Base-by-base conservation (phyloP, 306 rosid species). In the Vigna reflexopilosa region DNA sequence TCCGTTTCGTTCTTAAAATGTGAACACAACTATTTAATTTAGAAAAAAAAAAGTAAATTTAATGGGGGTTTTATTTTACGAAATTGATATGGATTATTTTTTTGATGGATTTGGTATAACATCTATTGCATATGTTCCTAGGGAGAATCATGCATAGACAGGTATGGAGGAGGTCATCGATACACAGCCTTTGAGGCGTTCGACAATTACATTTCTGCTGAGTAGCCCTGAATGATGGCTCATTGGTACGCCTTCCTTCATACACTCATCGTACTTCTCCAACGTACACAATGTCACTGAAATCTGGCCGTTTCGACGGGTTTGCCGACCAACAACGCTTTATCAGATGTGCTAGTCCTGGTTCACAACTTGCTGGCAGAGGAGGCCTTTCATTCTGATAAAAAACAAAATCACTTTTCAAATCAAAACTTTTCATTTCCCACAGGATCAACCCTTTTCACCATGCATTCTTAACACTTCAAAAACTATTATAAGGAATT, bases 341-440 rank as follows among this genome's bases (percentile, higher is more conserved):
- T 45, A 95, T 92, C 45, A 95, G 96, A 85, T 91, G 98, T 0
- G 97, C 99, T 5, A 92, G 77, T 38, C 97, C 97, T 0, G 97
- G 95, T 76, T 91, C 92, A 83, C 98, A 94, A 79, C 97, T 94
- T 2, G 95, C 97, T 28, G 98, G 95, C 75, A 94, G 26, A 10
- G 97, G 97, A 69, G 98, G 98, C 67, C 98, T 82, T 77, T 94
- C 98, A 42, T 94, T 92, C 98, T 94, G 93, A 85, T 50, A 30
- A 66, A 4, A 32, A 22, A 16, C 36, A 16, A 67, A 14, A 55
- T 80, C n/a, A 76, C 54, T 36, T 50, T 57, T 58, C 24, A 4
- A 32, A 20, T 34, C 0, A 34, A 77, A 19, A 40, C 0, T 44
- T 44, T 34, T 56, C 9, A 44, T 52, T 73, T 38, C 17, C 44